Evolutionary conservation across 202 grass and related monocot species (phyloP), one percentile per base, ranked within the genome.

Genomic region (Panicum virgatum): DNA sequence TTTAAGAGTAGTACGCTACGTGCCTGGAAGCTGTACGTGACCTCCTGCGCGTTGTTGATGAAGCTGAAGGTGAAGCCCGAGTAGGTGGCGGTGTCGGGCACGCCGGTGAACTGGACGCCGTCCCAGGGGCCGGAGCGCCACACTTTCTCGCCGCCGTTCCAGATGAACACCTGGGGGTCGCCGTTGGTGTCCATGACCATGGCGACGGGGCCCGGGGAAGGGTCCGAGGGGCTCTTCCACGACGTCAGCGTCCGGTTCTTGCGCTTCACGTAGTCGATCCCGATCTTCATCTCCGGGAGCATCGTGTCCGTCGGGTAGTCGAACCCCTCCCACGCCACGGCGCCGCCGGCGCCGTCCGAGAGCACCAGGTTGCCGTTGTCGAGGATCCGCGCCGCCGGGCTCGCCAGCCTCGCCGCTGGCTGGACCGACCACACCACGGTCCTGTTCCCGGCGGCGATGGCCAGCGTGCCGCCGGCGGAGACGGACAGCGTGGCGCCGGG

Each of bases 271-370:
- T 86, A 66, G 80, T 85, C 73, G 14, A 93, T 32, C 8, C 96
- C 90, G 6, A 98, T 29, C 84, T 87, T 90, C 90, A 93, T 88
- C 56, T 90, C 96, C 20, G 96, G 83, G 30, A 98, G 84, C 62
- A 93, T 43, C 70, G 90, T 93, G 78, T 98, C 85, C 14, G 86
- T 93, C 54, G 89, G 96, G 81, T 91, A 78, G 83, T 98, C 90
- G 78, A 98, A 98, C 70, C 89, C 94, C 56, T 95, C 83, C 90
- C 92, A 98, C 42, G 45, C 77, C 71, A 85, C 77, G 1, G 3
- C 61, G 26, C 74, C 63, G 40, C 50, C 69, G 10, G 51, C 30
- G 61, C 12, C 89, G n/a, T 78, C 84, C 12, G 39, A 53, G 2
- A 97, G 64, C 60, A 97, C 90, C 43, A 91, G 83, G 50, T 97